These are phyloP conservation scores for Erythrophleum ivorense DNA, from an alignment of 331 rosid genomes.

Conservation along the genomic window DNA sequence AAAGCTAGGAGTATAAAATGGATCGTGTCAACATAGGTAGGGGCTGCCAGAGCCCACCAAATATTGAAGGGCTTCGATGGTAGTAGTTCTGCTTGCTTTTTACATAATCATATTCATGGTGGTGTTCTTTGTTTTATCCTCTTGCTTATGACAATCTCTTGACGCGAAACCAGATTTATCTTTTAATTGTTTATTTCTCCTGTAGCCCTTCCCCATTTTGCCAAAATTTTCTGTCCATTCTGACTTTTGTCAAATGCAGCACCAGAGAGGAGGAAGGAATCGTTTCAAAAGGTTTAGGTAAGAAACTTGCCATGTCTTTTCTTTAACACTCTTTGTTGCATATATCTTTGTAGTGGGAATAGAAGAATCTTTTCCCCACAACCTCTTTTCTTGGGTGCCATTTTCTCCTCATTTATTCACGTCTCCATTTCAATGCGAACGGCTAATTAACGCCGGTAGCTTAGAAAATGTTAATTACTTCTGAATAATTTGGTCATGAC, in stretches of 20 bases:
- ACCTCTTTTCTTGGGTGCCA: background rate
- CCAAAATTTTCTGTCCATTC: background rate
- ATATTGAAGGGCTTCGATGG: slow-evolving; percentile 39
- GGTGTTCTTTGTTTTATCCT: background rate
- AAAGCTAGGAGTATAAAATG: slow-evolving; percentile 49
- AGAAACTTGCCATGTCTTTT: background rate
- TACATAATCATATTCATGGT: slow-evolving; percentile 26
- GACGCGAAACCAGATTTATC: slow-evolving; percentile 13
- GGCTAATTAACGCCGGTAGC: background rate
- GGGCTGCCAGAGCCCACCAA: slow-evolving; percentile 35
- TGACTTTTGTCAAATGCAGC: background rate
- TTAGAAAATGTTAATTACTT: too few species aligned
- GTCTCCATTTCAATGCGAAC: background rate
- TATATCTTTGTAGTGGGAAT: background rate
- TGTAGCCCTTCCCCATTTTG: background rate
- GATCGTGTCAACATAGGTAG: slow-evolving; percentile 49
- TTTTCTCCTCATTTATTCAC: background rate
- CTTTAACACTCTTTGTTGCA: background rate
- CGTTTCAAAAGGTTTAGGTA: background rate
- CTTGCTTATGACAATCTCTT: slow-evolving; percentile 30
- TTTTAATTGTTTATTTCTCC: background rate
- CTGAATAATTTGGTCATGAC: background rate
- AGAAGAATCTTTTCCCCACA: background rate
- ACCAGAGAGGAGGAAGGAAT: background rate
- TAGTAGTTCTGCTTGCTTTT: slow-evolving; percentile 40